phyloP scores from a whole-genome alignment of 495 filamentous ascomycete genomes.

The Penicillium salamii region DNA sequence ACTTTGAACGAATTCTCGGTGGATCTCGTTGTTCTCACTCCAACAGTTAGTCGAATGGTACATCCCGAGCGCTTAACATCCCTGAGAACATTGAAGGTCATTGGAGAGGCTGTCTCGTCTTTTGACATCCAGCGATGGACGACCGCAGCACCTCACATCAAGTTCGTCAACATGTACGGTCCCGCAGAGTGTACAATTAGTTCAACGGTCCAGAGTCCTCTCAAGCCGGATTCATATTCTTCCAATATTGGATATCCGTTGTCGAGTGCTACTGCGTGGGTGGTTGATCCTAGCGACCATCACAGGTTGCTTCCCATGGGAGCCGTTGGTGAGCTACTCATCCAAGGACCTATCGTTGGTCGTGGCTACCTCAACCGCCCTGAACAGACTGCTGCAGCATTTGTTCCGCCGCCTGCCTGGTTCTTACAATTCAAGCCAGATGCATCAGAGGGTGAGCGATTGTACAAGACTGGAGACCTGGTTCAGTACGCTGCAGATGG shows the following conservation, averaged over 20 bases:
- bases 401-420: conserved; percentile 21
- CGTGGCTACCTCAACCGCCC: conserved; percentile 41
- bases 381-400: conserved; percentile 31
- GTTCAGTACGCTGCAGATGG: conserved; percentile 5
- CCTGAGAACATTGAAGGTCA: not conserved
- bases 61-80: not conserved
- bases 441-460: not conserved
- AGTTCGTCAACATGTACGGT: not conserved
- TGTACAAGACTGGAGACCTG: conserved; percentile 15
- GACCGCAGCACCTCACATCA: not conserved
- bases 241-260: conserved; percentile 6
- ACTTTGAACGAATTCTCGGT: not conserved
- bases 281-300: conserved; percentile 37
- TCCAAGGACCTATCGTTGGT: conserved; percentile 43
- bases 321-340: conserved; percentile 41
- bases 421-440: not conserved
- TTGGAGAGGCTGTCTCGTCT: not conserved
- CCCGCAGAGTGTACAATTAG: conserved; percentile 1
- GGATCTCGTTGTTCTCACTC: not conserved
- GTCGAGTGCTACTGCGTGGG: conserved; percentile 23
- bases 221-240: not conserved
- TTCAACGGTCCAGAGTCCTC: conserved; percentile 7
- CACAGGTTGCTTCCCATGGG: conserved; percentile 40
- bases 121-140: not conserved
- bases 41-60: not conserved